Evolutionary conservation across 371 early-diverging fungal genomes (phyloP).

Genomic region (Syncephalastrum racemosum): DNA sequence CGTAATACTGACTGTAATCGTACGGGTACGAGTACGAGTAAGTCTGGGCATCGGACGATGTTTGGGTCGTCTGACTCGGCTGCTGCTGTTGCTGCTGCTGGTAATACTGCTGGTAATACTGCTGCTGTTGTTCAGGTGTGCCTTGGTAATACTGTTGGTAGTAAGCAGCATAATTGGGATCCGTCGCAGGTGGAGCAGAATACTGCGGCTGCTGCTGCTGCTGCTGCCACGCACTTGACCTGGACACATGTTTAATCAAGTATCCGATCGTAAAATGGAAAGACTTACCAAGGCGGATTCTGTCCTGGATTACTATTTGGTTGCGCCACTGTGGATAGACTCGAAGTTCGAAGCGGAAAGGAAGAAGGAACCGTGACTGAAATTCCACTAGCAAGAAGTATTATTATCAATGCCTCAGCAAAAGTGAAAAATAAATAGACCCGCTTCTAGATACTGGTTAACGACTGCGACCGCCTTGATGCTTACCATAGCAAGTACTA

Average conservation of each 20-base stretch:
- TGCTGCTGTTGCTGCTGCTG: constrained; percentile 14
- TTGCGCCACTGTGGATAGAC: no score
- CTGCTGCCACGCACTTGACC: constrained; percentile 29
- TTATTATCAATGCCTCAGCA: no score
- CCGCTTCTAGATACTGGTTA: no score
- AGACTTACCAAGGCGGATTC: no score
- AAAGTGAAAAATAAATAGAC: no score
- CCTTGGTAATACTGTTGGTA: constrained; percentile 35
- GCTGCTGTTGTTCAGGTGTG: constrained; percentile 1
- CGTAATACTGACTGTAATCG: constrained; percentile 12
- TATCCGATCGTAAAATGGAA: no score
- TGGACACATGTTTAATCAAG: background rate
- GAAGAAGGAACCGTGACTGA: no score
- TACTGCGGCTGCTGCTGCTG: constrained; percentile 9
- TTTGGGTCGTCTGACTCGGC: background rate
- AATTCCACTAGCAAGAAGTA: no score
- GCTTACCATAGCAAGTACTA: no score
- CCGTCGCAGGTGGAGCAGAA: constrained; percentile 3
- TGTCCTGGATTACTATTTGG: no score
- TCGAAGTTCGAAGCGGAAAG: no score
- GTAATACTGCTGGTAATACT: constrained; percentile 11
- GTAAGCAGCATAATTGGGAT: constrained; percentile 15
- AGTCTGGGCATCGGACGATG: constrained; percentile 2
- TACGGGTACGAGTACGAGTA: constrained; percentile 11
- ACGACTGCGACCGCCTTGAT: no score